Conservation (phyloP, 495 filamentous ascomycete species). For the Penicillium bialowiezense region DNA sequence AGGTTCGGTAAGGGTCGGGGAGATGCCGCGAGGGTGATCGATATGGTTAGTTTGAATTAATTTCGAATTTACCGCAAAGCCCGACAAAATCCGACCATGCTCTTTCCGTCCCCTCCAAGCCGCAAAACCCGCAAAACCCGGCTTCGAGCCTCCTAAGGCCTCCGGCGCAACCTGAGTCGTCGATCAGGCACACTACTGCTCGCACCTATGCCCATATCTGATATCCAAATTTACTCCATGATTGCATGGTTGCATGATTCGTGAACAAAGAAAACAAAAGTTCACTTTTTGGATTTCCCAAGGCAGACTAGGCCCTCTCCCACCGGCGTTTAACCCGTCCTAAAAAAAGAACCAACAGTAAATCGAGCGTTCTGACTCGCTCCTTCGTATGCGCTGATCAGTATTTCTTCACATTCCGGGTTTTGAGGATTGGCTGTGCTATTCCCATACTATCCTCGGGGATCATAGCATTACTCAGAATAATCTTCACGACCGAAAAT, state of each 20-base stretch:
- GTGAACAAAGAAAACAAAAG: too few species aligned
- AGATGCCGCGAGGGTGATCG: neutral
- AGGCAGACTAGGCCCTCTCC: neutral
- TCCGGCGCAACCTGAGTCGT: neutral
- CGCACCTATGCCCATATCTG: too few species aligned
- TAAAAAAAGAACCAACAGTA: conserved; percentile 23
- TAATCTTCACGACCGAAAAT: neutral
- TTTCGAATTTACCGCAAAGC: neutral
- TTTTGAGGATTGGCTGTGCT: neutral
- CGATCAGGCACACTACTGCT: neutral
- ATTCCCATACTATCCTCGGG: too few species aligned
- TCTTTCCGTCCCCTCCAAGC: neutral
- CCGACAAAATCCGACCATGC: neutral
- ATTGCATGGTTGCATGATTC: too few species aligned
- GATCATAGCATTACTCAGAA: neutral
- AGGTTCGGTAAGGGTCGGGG: neutral
- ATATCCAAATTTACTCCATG: too few species aligned
- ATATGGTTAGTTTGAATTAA: neutral
- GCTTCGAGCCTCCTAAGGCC: neutral
- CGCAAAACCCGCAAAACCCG: neutral
- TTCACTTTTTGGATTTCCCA: neutral
- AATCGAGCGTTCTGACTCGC: conserved; percentile 6
- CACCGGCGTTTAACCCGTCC: neutral
- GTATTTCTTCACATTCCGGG: neutral
- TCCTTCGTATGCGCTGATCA: neutral